A percentile compares a stretch with the other conserved stretches of the same genome.
These are phyloP conservation scores for Stenocarpella maydis DNA, from an alignment of 2,329 filamentous ascomycete species.

Conservation along the genomic window DNA sequence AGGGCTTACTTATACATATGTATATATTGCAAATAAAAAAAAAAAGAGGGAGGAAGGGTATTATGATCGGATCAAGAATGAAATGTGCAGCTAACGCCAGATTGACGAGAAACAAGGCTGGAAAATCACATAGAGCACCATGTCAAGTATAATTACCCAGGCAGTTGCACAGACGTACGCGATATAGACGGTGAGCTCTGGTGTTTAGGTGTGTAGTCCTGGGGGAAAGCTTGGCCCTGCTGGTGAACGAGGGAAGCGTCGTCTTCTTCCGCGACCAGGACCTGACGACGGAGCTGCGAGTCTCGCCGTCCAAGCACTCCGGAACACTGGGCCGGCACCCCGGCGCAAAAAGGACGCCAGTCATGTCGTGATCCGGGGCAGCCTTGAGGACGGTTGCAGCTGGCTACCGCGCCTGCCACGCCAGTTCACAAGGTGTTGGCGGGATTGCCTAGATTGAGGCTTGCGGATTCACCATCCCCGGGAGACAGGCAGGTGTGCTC, in stretches of 20 bases:
- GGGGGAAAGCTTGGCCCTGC: neutral
- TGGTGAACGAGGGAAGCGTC: neutral
- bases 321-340: neutral
- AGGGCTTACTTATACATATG: too few relatives aligned
- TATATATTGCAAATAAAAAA: too few relatives aligned
- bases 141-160: neutral
- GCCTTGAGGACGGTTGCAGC: neutral
- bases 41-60: too few relatives aligned
- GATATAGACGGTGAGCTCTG: neutral
- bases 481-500: neutral
- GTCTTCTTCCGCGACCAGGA: neutral
- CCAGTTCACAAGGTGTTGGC: neutral
- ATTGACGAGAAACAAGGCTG: neutral
- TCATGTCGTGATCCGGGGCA: neutral
- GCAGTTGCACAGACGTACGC: too few relatives aligned
- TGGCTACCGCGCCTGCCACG: too few relatives aligned
- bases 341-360: neutral
- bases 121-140: neutral
- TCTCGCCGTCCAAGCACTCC: neutral
- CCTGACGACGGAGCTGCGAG: neutral
- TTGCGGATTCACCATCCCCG: neutral
- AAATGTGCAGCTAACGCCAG: neutral
- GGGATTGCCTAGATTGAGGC: conserved; percentile 6
- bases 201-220: neutral
- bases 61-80: neutral